Evolutionary conservation across 495 filamentous ascomycete species (phyloP).

Genomic region (Aspergillus haitiensis): DNA sequence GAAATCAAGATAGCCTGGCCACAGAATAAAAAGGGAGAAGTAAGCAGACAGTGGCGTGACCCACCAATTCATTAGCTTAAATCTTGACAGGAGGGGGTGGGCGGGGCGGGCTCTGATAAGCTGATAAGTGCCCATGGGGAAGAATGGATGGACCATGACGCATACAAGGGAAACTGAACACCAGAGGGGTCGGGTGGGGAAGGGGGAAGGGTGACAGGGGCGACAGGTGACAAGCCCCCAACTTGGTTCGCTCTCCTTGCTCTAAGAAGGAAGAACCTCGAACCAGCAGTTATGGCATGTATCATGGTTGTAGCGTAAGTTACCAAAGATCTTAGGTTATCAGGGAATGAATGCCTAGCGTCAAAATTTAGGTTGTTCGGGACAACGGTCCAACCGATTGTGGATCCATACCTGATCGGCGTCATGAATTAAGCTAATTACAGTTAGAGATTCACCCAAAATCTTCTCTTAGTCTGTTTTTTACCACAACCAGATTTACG

Average conservation of each 20-base stretch:
- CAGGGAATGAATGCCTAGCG: background rate
- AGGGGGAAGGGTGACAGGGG: background rate
- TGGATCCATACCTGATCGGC: background rate
- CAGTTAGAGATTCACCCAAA: background rate
- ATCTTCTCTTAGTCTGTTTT: background rate
- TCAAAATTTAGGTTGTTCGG: constrained; percentile 6
- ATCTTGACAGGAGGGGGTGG: background rate
- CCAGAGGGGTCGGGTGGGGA: background rate
- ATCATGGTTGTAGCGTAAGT: no score
- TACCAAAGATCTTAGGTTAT: background rate
- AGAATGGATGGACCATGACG: background rate
- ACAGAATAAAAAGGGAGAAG: background rate
- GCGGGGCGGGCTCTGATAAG: background rate
- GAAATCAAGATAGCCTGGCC: background rate
- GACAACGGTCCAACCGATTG: background rate
- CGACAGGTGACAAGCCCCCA: no score
- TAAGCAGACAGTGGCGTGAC: constrained; percentile 1
- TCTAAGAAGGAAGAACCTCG: no score
- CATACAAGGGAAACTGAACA: background rate
- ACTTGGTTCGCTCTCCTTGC: no score
- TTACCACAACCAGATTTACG: background rate
- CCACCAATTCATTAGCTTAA: background rate
- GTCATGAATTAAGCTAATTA: background rate
- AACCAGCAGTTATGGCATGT: no score
- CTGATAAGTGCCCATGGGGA: background rate